Percentiles rank a stretch among this genome's conserved stretches.
These are phyloP conservation scores for Amanita rimosa DNA, from an alignment of 768 basidiomycete genomes.

Conservation along the genomic window DNA sequence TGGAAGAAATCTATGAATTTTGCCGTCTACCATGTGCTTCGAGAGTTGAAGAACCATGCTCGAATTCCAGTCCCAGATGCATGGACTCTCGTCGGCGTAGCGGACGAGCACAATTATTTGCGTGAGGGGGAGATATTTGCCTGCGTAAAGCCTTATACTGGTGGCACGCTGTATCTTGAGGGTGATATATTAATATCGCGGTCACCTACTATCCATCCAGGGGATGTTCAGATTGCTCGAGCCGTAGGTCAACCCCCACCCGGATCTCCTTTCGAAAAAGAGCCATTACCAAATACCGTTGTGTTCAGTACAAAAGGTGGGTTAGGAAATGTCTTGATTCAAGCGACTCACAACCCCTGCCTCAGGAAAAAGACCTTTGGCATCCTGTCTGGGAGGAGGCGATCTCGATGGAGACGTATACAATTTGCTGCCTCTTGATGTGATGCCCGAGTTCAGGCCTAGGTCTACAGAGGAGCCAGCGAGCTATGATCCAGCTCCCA, in stretches of 20 bases:
- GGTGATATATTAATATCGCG: conserved; percentile 48
- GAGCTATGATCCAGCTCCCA: conserved; percentile 34
- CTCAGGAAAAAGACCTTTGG: conserved; percentile 45
- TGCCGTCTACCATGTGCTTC: conserved; percentile 50
- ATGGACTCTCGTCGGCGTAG: conserved; percentile 64
- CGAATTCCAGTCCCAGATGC: conserved; percentile 55
- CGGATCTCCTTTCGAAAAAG: conserved; percentile 38
- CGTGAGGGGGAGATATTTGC: conserved; percentile 49
- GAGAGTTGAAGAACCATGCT: conserved; percentile 52
- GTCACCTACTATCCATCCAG: conserved; percentile 61
- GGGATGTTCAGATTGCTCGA: conserved; percentile 47
- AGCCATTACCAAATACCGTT: conserved; percentile 47
- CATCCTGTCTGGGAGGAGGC: conserved; percentile 55
- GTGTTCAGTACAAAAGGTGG: conserved; percentile 53
- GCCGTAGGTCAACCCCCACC: conserved; percentile 51
- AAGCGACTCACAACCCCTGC: not conserved
- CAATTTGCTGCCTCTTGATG: conserved; percentile 34
- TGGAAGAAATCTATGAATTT: conserved; percentile 41
- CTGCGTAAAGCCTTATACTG: conserved; percentile 34
- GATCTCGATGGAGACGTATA: conserved; percentile 61
- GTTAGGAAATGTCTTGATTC: not conserved
- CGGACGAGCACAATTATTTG: conserved; percentile 49
- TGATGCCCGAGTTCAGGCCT: conserved; percentile 23
- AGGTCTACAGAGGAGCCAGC: conserved; percentile 24
- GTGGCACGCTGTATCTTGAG: conserved; percentile 31